Evolutionary conservation across 2,329 filamentous ascomycete species (phyloP).

Genomic region (Colletotrichum agaves): DNA sequence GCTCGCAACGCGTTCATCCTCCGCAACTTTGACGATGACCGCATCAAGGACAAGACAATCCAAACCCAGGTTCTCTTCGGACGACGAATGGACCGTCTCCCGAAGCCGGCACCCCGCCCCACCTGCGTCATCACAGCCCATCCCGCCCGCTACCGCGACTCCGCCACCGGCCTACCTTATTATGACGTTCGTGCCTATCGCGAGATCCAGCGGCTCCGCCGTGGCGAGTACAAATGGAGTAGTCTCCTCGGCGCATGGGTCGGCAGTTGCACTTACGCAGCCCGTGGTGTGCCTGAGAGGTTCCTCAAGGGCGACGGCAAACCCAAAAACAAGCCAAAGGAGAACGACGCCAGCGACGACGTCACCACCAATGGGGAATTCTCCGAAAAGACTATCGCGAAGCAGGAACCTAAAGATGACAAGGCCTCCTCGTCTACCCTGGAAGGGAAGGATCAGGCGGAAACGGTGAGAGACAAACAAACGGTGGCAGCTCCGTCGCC

Average conservation of each 20-base stretch:
- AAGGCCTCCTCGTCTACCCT: slow-evolving; percentile 28
- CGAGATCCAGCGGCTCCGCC: slow-evolving; percentile 79
- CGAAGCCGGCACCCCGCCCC: slow-evolving; percentile 62
- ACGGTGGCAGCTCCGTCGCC: slow-evolving; percentile 24
- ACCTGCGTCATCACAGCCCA: slow-evolving; percentile 86
- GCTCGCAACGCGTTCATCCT: slow-evolving; percentile 69
- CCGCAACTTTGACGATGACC: slow-evolving; percentile 68
- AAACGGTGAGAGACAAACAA: slow-evolving; percentile 2
- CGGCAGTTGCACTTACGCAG: slow-evolving; percentile 72
- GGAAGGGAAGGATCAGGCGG: slow-evolving; percentile 5
- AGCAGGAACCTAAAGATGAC: slow-evolving; percentile 24
- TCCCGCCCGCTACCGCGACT: slow-evolving; percentile 85
- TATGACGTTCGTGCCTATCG: slow-evolving; percentile 82
- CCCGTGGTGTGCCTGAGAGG: slow-evolving; percentile 81
- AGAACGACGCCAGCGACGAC: neutral
- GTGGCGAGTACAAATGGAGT: slow-evolving; percentile 85
- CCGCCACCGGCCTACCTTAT: slow-evolving; percentile 84
- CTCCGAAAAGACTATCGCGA: slow-evolving; percentile 16
- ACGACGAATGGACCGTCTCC: slow-evolving; percentile 64
- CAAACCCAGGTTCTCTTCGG: slow-evolving; percentile 70
- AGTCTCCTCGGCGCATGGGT: slow-evolving; percentile 84
- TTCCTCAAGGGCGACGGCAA: slow-evolving; percentile 62
- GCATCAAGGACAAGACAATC: slow-evolving; percentile 65
- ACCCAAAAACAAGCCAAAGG: slow-evolving; percentile 38
- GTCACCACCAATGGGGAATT: slow-evolving; percentile 37